Base-by-base conservation (phyloP, 805 yeast genomes). In the Yarrowia sp. region DNA sequence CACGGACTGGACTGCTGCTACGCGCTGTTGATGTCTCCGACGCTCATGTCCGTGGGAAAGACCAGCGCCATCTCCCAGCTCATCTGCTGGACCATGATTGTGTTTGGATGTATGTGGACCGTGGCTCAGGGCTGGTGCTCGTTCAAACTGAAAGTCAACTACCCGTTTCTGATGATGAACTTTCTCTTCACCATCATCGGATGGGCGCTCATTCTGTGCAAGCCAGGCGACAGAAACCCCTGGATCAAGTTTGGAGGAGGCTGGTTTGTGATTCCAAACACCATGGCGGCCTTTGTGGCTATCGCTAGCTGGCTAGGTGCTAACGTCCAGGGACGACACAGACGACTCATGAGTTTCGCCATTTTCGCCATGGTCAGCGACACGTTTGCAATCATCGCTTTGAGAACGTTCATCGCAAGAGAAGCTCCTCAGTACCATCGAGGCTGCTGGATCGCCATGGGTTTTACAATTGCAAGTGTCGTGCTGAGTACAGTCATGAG, bases 31-130 rank as follows among this genome's bases (percentile, higher is more conserved):
- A 50, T 50, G 55, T 10, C 55, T 2, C 55, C 55, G 0, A 50
- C 55, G 0, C 55, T 50, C 5, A 50, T 50, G 55, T 34, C 55
- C 6, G 30, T 50, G 10, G 55, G 55, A 34, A 14, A 5, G 3
- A 50, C 55, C 0, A 1, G 30, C 5, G 55, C 55, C n/a, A 50
- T 50, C 15, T 15, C 55, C 6, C 55, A 50, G 24, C 40, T 50
- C 40, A 50, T 50, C 12, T 50, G 55, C 30, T 50, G 55, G 55
- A 50, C 55, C n/a, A 50, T 50, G 55, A n/a, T 50, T 34, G 55
- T 50, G 6, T 50, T 50, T 34, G 55, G 30, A 3, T 50, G 55
- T 17, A 34, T 50, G 9, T 50, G 55, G 55, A 50, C 55, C 3
- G 14, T 34, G 13, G n/a, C 17, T n/a, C 55, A 50, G 6, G 55